Evolutionary conservation across 2,329 filamentous ascomycete species (phyloP).

Genomic region (Trichoderma guizhouense): DNA sequence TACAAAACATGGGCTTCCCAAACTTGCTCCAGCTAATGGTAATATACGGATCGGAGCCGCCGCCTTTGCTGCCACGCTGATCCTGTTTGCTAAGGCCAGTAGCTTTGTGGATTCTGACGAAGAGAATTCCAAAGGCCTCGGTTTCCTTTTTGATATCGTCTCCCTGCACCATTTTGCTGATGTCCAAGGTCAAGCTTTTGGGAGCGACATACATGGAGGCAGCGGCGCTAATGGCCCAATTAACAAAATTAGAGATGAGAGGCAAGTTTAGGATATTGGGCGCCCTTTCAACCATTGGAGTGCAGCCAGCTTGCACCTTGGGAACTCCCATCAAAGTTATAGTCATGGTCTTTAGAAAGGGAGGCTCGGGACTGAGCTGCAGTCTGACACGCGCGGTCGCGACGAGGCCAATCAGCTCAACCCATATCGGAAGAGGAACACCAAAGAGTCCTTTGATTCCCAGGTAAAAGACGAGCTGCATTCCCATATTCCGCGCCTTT

Average conservation of each 20-base stretch:
- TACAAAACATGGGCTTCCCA: constrained; percentile 96
- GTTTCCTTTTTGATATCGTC: constrained; percentile 91
- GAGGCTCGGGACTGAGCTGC: constrained; percentile 83
- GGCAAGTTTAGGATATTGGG: constrained; percentile 90
- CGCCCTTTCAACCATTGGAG: constrained; percentile 86
- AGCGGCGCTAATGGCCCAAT: constrained; percentile 86
- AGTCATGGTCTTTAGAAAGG: constrained; percentile 86
- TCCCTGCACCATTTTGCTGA: constrained; percentile 85
- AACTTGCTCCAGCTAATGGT: constrained; percentile 95
- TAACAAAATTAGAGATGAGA: constrained; percentile 93
- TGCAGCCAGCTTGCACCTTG: constrained; percentile 83
- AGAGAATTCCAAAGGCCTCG: constrained; percentile 81
- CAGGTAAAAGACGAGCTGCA: constrained; percentile 92
- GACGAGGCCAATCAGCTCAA: constrained; percentile 87
- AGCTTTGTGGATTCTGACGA: constrained; percentile 87
- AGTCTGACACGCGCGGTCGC: constrained; percentile 80
- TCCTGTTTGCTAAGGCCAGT: constrained; percentile 90
- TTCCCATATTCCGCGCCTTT: constrained; percentile 93
- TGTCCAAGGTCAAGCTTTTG: constrained; percentile 88
- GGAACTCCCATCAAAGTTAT: constrained; percentile 94
- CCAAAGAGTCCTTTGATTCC: constrained; percentile 87
- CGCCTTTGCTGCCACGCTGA: constrained; percentile 71
- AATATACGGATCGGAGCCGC: constrained; percentile 93
- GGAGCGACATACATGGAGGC: constrained; percentile 90
- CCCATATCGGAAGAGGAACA: constrained; percentile 81